phyloP scores from a whole-genome alignment of 352 stramenopile species.

The Halophytophthora polymorphica region DNA sequence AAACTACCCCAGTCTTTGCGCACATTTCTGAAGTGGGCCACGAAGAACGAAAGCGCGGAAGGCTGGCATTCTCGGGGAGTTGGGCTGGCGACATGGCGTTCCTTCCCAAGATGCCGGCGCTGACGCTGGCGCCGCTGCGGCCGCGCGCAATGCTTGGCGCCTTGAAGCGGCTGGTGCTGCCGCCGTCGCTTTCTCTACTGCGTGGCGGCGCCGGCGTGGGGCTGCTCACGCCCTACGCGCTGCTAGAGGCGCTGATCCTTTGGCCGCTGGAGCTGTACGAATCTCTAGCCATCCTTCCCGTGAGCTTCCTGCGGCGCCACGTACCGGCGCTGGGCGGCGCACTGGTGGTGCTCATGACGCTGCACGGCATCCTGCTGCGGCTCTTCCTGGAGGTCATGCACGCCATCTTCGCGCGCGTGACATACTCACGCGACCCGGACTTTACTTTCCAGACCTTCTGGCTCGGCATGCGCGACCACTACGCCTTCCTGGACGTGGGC shows the following conservation, averaged over 20 bases:
- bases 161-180: neutral
- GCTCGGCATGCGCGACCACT: conserved; percentile 61
- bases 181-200: conserved; percentile 23
- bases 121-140: neutral
- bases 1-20: neutral
- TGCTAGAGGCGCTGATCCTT: conserved; percentile 58
- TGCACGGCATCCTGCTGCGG: conserved; percentile 68
- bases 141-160: neutral
- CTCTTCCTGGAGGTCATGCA: conserved; percentile 64
- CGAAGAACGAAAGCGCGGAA: neutral
- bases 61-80: neutral
- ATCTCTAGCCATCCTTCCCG: conserved; percentile 64
- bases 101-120: neutral
- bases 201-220: conserved; percentile 16
- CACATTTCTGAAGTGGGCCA: neutral
- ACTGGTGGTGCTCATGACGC: conserved; percentile 74
- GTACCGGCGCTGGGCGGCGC: conserved; percentile 69
- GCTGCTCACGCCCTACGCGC: conserved; percentile 38
- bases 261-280: conserved; percentile 76
- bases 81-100: neutral
- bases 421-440: conserved; percentile 57
- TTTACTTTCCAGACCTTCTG: conserved; percentile 78
- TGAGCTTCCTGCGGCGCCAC: conserved; percentile 72
- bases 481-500: conserved; percentile 50
- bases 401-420: conserved; percentile 64